These are phyloP conservation scores for Sporothrix inflata DNA, from an alignment of 2,329 filamentous ascomycete genomes.

Conservation along the genomic window DNA sequence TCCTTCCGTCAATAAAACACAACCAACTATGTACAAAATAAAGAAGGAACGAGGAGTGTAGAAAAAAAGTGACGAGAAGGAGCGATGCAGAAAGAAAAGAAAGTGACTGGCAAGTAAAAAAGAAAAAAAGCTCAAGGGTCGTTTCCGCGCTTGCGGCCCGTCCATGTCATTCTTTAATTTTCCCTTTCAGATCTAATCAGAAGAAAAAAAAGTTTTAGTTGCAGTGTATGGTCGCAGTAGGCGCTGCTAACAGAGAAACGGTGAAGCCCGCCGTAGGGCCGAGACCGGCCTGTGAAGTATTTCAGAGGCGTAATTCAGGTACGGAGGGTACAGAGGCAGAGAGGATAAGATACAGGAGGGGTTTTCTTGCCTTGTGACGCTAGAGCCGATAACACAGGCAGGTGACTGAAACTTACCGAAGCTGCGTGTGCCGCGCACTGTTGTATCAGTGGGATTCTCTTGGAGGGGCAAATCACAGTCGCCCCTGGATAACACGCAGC, in stretches of 20 bases:
- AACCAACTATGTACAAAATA: neutral
- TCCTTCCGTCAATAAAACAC: neutral
- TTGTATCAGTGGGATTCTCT: neutral
- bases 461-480: neutral
- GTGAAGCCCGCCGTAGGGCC: neutral
- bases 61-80: neutral
- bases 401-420: neutral
- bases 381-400: neutral
- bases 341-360: neutral
- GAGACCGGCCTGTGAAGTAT: slow-evolving; percentile 7
- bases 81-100: neutral
- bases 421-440: neutral
- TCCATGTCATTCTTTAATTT: slow-evolving; percentile 3
- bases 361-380: neutral
- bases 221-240: neutral
- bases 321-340: neutral
- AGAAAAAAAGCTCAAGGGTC: neutral
- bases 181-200: slow-evolving; percentile 1
- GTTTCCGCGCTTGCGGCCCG: slow-evolving; percentile 10
- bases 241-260: neutral
- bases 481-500: neutral
- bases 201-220: slow-evolving; percentile 17
- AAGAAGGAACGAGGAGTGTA: neutral
- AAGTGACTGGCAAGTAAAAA: neutral
- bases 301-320: neutral